Evolutionary conservation across 225 moss, liverwort and hornwort species (phyloP), one percentile per base, ranked within the genome.

Genomic region (Anthoceros angustus): DNA sequence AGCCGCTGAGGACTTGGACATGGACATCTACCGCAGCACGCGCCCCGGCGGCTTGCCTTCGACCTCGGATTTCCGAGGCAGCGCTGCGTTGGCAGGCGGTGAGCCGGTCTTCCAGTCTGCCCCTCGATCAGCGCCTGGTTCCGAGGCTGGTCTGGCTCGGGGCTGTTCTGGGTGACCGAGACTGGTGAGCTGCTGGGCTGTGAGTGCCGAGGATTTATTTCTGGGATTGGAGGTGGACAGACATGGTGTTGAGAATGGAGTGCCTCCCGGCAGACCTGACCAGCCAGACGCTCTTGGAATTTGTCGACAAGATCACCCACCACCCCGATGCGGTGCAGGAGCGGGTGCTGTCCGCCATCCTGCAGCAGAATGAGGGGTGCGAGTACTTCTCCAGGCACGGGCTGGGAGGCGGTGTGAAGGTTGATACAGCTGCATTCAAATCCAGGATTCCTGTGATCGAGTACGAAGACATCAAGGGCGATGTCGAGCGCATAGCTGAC

Each of bases 341-440:
- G 63, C 74, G 72, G 42, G 80, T 74, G 64, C 70, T 87, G 49
- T 45, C 72, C 16, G 70, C 81, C 67, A 84, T 87, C 70, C 43
- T 87, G 78, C 77, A 73, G 61, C 72, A 71, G 64, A 76, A 78
- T 72, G 64, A 66, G 4, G 67, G 74, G 11, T 81, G 82, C 64
- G 84, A 80, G 74, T 84, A 87, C 69, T 66, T 87, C 73, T 75
- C 25, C 48, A 73, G 79, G 62, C 80, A 84, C 46, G 84, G 80
- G 68, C 70, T 87, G 20, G 42, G 71, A 18, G 82, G 86, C 41
- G 64, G 80, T 4, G 78, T 79, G 5, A 76, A 84, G 39, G 73
- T 67, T 15, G 78, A 71, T 14, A 18, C n/a, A 7, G 55, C 55
- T 12, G 81, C 77, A 65, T 87, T 87, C 62, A 68, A 80, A 62